Base-by-base conservation (phyloP, 2,329 filamentous ascomycete species). In the Epichloe uncinata region DNA sequence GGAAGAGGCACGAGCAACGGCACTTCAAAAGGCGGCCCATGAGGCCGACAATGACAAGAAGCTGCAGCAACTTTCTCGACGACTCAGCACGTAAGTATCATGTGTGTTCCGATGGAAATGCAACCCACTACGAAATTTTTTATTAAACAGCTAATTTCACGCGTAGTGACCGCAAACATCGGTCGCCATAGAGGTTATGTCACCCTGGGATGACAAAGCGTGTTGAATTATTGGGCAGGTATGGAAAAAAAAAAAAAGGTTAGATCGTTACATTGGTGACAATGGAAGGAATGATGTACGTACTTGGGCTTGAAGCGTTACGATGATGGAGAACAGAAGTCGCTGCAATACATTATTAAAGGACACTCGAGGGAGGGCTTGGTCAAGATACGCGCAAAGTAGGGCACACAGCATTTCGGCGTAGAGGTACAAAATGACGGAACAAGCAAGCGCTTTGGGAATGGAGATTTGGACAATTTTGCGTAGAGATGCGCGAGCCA, bases 21-120 rank as follows among this genome's bases (percentile, higher is more conserved):
- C 93, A 15, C 71, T 98, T 56, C 85, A 94, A 70, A 82, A 89
- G 64, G 93, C 93, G 3, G 82, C 81, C 40, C 78, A 84, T 53
- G 90, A 96, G 57, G 93, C 93, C 18, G 90, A 95, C 57, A 95
- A 96, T 63, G 93, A 97, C 63, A 81, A 82, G 63, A 86, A 87
- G 60, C 69, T 98, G 61, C 87, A 90, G 60, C 83, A 85, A 55
- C 80, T 98, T 53, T 93, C 89, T 26, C 79, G 93, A 68, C 81
- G 91, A 66, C 85, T 98, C 61, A 96, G 89, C 84, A 95, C 94
- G 93, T 97, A 55, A 65, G 58, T 58, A 35, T 11, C n/a, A n/a
- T 6, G 35, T 46, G n/a, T 16, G n/a, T n/a, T 35, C n/a, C 15
- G 3, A 16, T 18, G 1, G 5, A 3, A 1, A 12, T 45, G 41